phyloP scores from a whole-genome alignment of 1,139 yeast species.

The Candida gigantensis region DNA sequence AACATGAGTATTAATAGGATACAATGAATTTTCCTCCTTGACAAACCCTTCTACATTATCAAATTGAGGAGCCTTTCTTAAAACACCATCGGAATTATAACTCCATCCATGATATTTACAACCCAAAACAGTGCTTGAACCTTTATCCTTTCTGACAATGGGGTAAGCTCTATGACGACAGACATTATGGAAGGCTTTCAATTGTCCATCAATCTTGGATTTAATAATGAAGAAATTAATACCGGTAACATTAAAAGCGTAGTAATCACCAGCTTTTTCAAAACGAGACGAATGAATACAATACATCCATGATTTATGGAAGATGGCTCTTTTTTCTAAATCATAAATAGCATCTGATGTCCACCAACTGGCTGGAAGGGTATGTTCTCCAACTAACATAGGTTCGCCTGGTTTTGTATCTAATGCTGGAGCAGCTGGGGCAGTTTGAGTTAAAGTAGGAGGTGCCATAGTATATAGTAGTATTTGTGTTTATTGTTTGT shows the following conservation, averaged over 20 bases:
- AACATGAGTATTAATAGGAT: slow-evolving; percentile 53
- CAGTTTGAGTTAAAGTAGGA: slow-evolving; percentile 4
- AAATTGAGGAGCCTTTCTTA: slow-evolving; percentile 63
- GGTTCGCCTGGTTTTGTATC: neutral
- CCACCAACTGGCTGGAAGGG: slow-evolving; percentile 70
- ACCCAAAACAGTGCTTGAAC: slow-evolving; percentile 57
- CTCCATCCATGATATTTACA: slow-evolving; percentile 71
- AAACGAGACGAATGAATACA: slow-evolving; percentile 53
- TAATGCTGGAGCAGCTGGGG: slow-evolving; percentile 1
- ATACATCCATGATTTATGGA: slow-evolving; percentile 57
- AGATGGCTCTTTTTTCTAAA: slow-evolving; percentile 56
- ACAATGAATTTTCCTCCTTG: slow-evolving; percentile 55
- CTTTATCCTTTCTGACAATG: slow-evolving; percentile 56
- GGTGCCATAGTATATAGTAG: slow-evolving; percentile 5
- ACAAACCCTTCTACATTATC: slow-evolving; percentile 59
- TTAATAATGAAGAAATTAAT: slow-evolving; percentile 57
- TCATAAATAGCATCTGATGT: slow-evolving; percentile 57
- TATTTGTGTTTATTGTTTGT: neutral
- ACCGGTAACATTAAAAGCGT: slow-evolving; percentile 50
- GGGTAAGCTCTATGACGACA: slow-evolving; percentile 69
- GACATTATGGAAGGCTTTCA: slow-evolving; percentile 63
- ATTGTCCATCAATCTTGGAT: slow-evolving; percentile 47
- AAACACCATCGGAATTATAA: slow-evolving; percentile 56
- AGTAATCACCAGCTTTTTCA: slow-evolving; percentile 58
- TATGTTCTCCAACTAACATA: slow-evolving; percentile 51